These are phyloP conservation scores for Cicer yamashitae DNA, from an alignment of 306 rosid genomes.

Conservation along the genomic window DNA sequence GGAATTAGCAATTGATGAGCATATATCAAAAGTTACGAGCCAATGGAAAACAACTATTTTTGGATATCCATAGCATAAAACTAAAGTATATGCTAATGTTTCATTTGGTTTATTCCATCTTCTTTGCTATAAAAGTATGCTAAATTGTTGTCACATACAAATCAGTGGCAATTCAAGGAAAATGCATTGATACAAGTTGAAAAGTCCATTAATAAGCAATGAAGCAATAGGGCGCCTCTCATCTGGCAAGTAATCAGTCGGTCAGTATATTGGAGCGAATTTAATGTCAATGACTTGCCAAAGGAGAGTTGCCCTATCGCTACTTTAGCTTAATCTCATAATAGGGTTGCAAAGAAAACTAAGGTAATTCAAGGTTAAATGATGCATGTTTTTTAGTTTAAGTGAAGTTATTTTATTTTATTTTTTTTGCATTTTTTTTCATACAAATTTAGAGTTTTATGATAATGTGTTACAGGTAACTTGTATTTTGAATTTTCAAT, in stretches of 20 bases:
- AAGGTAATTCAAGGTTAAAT: neutral
- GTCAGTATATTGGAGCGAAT: too few relatives aligned
- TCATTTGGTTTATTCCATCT: conserved; percentile 44
- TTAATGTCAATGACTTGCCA: conserved; percentile 46
- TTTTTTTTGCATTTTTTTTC: neutral
- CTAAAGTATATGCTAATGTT: conserved; percentile 44
- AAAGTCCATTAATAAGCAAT: conserved; percentile 40
- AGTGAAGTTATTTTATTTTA: neutral
- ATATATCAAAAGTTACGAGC: conserved; percentile 3
- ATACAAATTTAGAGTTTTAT: too few relatives aligned
- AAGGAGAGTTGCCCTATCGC: conserved; percentile 70
- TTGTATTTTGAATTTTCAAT: too few relatives aligned
- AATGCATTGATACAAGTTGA: conserved; percentile 2
- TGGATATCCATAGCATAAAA: conserved; percentile 47
- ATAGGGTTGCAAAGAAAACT: neutral
- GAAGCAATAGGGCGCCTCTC: conserved; percentile 55
- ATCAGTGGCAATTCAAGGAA: conserved; percentile 34
- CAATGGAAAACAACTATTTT: neutral
- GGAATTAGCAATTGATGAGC: conserved; percentile 24
- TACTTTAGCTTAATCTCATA: conserved; percentile 52
- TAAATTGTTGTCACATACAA: neutral
- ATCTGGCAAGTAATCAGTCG: conserved; percentile 49
- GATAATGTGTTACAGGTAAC: too few relatives aligned
- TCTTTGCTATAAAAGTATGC: conserved; percentile 25
- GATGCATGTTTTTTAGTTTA: neutral